Base-by-base conservation (phyloP, 192 early-diverging fungal genomes). In the Gigaspora rosea region DNA sequence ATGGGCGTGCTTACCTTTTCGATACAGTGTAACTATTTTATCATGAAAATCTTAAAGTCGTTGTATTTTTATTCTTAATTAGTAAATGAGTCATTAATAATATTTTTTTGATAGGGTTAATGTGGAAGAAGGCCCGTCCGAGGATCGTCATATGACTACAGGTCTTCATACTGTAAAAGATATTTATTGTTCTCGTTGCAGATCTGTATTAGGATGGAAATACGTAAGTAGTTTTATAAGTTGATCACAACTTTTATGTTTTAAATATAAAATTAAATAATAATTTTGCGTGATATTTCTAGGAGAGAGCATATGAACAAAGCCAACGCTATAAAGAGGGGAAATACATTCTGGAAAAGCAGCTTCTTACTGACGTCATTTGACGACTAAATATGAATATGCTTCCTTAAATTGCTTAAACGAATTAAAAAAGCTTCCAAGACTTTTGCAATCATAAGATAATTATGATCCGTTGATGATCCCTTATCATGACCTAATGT, bases 301-400 rank as follows among this genome's bases (percentile, higher is more conserved):
- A 88, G 85, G 81, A 84, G 33, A 85, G 85, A 41, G 91, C 92
- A 11, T 90, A 85, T 76, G 93, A 91, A 73, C 82, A 84, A 18
- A 67, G 74, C 4, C 86, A 93, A 77, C 88, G 83, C 59, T 94
- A 92, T 84, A 93, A 94, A 80, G 91, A 93, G 74, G 93, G 93
- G n/a, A 88, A 85, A 65, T 93, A 86, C 81, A 91, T 92, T 71
- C 77, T 92, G 58, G 92, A 94, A 76, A 86, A 88, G 69, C 82
- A 83, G 2, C 80, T 90, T 33, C 80, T 92, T 46, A 58, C 57
- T 27, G 85, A 86, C 33, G 80, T 88, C 12, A 80, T 63, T 57
- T 75, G 36, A 66, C 41, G 41, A 41, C 3, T 41, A 41, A 41
- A 41, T 41, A 41, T 41, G 41, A 41, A 41, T 41, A 41, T 41